Evolutionary conservation across 805 yeast genomes (phyloP).

Genomic region (Barnettozyma sucrosica): DNA sequence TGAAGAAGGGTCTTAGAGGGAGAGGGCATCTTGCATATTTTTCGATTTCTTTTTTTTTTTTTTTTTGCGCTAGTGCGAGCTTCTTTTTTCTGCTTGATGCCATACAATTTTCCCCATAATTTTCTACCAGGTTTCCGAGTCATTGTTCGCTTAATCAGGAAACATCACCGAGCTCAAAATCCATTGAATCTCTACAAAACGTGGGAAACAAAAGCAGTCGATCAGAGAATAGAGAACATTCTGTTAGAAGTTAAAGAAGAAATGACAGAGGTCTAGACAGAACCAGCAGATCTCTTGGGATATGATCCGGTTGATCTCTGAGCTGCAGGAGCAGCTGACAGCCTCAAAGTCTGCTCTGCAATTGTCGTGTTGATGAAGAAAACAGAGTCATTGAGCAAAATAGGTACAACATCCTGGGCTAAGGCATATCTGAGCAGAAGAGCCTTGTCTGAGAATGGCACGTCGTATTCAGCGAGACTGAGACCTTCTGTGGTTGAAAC

Average conservation of each 20-base stretch:
- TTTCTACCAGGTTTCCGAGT: not conserved
- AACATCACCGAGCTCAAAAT: no score
- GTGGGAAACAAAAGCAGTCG: not conserved
- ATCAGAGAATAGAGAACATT: not conserved
- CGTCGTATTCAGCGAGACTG: not conserved
- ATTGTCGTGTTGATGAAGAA: slow-evolving; percentile 11
- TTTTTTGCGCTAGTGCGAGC: not conserved
- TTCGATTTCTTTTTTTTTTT: no score
- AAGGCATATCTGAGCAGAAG: slow-evolving; percentile 1
- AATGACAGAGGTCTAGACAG: not conserved
- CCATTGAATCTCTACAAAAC: no score
- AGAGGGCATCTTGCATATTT: no score
- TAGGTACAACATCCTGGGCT: slow-evolving; percentile 5
- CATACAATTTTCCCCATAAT: not conserved
- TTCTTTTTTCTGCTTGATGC: not conserved
- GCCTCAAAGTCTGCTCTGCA: not conserved
- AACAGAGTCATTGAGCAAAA: slow-evolving; percentile 7
- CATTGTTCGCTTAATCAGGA: not conserved
- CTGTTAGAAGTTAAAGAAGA: not conserved
- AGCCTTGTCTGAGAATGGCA: slow-evolving; percentile 10
- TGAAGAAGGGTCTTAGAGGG: no score
- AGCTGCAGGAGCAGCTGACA: not conserved
- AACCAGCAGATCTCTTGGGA: slow-evolving; percentile 1
- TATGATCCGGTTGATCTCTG: not conserved
- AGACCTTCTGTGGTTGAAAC: not conserved